phyloP scores from a whole-genome alignment of 2,329 filamentous ascomycete genomes.

The Exophiala sp. region DNA sequence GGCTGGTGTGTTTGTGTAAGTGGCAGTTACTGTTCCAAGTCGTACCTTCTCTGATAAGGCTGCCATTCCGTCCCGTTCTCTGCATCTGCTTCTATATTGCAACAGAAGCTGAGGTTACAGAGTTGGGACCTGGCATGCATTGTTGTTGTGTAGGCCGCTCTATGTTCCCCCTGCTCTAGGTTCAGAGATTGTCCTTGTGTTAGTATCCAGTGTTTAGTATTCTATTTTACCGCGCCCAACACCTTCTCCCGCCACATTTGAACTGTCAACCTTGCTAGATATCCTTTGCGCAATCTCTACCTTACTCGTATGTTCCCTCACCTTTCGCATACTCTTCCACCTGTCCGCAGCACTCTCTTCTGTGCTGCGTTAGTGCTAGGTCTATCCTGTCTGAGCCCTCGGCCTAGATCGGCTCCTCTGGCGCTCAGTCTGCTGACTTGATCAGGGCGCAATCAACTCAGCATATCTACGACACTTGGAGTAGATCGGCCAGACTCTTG shows the following conservation, averaged over 20 bases:
- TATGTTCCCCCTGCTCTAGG: neutral
- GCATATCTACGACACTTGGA: neutral
- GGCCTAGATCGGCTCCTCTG: neutral
- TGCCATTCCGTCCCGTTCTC: no score
- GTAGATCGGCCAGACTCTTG: neutral
- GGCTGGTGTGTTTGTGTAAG: no score
- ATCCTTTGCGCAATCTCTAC: neutral
- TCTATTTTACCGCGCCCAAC: neutral
- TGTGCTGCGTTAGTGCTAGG: neutral
- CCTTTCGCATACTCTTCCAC: neutral
- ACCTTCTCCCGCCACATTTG: neutral
- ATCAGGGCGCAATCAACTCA: neutral
- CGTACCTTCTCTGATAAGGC: no score
- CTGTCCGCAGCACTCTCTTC: neutral
- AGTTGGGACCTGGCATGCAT: neutral
- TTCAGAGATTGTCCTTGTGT: neutral
- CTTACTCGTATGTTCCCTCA: neutral
- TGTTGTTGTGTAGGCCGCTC: neutral
- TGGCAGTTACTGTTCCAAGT: no score
- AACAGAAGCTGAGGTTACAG: no score
- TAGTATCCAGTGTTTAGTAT: slow-evolving; percentile 4
- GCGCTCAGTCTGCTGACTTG: neutral
- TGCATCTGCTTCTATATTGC: no score
- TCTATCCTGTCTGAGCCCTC: neutral
- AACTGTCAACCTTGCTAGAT: neutral